Percentiles rank a stretch among this genome's conserved stretches.
Conservation (phyloP, 805 yeast species). For the Martiniozyma abietophila region DNA sequence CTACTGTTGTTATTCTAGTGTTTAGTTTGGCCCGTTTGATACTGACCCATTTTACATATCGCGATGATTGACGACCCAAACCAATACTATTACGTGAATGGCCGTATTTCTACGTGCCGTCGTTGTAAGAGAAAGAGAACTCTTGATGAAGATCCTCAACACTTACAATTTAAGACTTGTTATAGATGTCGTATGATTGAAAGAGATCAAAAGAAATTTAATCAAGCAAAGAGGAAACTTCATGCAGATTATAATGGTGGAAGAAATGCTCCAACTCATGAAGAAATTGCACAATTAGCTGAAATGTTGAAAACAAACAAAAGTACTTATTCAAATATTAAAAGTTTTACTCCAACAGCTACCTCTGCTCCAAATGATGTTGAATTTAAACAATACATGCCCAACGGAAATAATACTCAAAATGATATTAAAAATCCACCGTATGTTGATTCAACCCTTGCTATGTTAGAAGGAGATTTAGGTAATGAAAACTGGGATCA, state of each 20-base stretch:
- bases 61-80: conserved; percentile 7
- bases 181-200: conserved; percentile 50
- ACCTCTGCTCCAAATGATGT: conserved; percentile 12
- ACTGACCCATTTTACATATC: no score
- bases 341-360: conserved; percentile 12
- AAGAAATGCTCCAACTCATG: conserved; percentile 13
- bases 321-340: conserved; percentile 7
- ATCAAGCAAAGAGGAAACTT: conserved; percentile 19
- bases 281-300: conserved; percentile 14
- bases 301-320: conserved; percentile 12
- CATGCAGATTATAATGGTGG: conserved; percentile 14
- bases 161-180: conserved; percentile 47
- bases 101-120: conserved; percentile 37
- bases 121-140: conserved; percentile 49
- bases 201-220: conserved; percentile 30
- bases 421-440: neutral
- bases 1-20: no score
- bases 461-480: conserved; percentile 10
- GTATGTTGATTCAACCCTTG: conserved; percentile 12
- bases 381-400: conserved; percentile 7
- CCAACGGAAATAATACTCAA: neutral
- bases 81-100: conserved; percentile 20
- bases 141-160: conserved; percentile 47
- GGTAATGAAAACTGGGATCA: conserved; percentile 9
- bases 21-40: no score